Conservation (phyloP, 495 filamentous ascomycete genomes). For the Penicillium ucsense region DNA sequence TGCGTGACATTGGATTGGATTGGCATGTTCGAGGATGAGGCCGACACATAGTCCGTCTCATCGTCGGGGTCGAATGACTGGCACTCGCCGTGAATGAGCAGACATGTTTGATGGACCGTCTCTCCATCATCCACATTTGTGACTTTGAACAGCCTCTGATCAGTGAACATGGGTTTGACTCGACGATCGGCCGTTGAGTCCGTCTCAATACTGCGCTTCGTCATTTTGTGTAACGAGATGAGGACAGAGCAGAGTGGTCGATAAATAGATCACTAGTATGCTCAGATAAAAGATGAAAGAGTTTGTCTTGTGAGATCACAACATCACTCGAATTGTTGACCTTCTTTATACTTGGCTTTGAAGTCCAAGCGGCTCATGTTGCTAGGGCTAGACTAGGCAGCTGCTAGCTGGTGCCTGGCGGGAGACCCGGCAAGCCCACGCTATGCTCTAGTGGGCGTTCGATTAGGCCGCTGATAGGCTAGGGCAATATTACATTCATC, state of each 20-base stretch:
- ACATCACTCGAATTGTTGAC: neutral
- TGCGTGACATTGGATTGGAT: neutral
- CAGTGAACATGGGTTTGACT: neutral
- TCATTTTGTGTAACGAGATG: neutral
- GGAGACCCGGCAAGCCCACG: neutral
- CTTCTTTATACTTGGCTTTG: neutral
- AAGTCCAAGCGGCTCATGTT: neutral
- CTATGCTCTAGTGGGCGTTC: neutral
- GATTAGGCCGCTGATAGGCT: neutral
- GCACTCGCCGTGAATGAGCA: conserved; percentile 5
- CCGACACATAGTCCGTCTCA: neutral
- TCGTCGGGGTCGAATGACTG: neutral
- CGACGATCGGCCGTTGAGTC: neutral
- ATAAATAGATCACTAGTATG: no score
- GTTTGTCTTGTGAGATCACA: no score
- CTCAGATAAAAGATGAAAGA: no score
- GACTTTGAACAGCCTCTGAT: conserved; percentile 5
- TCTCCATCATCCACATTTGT: conserved; percentile 8
- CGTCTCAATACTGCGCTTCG: neutral
- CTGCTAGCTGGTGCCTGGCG: neutral
- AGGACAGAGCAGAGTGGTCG: no score
- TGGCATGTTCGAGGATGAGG: conserved; percentile 1
- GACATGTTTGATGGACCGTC: conserved; percentile 7
- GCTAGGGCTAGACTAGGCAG: neutral
- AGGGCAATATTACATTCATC: neutral